phyloP scores from a whole-genome alignment of 768 basidiomycete genomes.

The Mycena amicta region DNA sequence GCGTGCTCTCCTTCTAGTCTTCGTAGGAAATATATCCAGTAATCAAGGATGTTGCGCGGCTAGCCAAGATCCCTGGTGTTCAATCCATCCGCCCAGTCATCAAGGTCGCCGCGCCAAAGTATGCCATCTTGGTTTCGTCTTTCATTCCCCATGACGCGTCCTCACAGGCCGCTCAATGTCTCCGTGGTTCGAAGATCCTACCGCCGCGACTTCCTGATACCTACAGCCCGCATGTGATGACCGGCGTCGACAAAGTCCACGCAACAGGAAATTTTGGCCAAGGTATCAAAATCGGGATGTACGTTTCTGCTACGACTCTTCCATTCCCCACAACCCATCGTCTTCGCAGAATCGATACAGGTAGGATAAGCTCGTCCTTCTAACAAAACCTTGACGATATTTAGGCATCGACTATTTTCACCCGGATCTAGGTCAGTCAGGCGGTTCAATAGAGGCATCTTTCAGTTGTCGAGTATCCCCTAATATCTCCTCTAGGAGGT shows the following conservation, averaged over 20 bases:
- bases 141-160: background rate
- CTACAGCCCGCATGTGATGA: constrained; percentile 40
- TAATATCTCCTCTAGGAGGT: constrained; percentile 33
- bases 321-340: too few relatives aligned
- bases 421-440: background rate
- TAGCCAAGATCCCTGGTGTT: constrained; percentile 38
- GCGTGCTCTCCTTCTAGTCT: background rate
- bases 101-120: constrained; percentile 30
- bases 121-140: constrained; percentile 29
- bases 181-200: background rate
- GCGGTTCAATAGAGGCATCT: background rate
- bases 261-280: constrained; percentile 46
- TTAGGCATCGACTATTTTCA: constrained; percentile 35
- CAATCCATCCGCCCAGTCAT: constrained; percentile 43
- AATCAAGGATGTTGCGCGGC: constrained; percentile 35
- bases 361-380: constrained; percentile 29
- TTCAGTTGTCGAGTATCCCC: constrained; percentile 29
- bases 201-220: constrained; percentile 25
- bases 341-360: constrained; percentile 21
- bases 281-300: constrained; percentile 52
- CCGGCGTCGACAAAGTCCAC: constrained; percentile 50
- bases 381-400: background rate
- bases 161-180: too few relatives aligned
- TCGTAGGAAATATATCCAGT: too few relatives aligned
- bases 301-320: constrained; percentile 20